Evolutionary conservation across 176 grass and related monocot genomes (phyloP), one percentile per base, ranked within the genome.

Genomic region (Stipa capillata): DNA sequence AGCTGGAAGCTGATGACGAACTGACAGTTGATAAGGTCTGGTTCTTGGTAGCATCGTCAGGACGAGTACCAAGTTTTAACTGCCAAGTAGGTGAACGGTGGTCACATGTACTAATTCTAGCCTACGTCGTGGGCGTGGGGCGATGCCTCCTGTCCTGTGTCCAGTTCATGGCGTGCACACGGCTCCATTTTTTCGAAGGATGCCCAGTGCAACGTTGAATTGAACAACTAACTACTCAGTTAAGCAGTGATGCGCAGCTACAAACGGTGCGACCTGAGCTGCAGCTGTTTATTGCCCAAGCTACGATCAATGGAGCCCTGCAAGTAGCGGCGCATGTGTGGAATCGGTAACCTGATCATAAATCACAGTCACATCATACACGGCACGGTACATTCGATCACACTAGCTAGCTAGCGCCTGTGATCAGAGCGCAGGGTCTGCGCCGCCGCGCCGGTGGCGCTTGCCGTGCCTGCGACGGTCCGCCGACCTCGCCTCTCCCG

Each of bases 401-500:
- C 40, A 12, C 49, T 18, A 52, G 20, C n/a, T 33, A 58, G 25
- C 55, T 20, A 63, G 11, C 39, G 39, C 74, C 2, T 3, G 3
- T 2, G 36, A 5, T 88, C 81, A 80, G 18, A 85, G 52, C 0
- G 69, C 69, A 15, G 33, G 75, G 62, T 84, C 52, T 17, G 40
- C 64, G 33, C 45, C 54, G 62, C 74, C 65, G 64, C 71, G 74
- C 8, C 87, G 79, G 69, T 71, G 83, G 48, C 82, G 94, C 90
- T 65, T 90, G 55, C 78, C 86, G 34, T 36, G 91, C 80, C 70
- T 88, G 10, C 76, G 74, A 25, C 55, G 40, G 53, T 87, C 77
- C 1, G 53, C 31, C 20, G 82, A 47, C 65, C 61, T 61, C 0
- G 83, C 87, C 73, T 92, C 89, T 6, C 91, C 94, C 0, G 89